Evolutionary conservation across 1,284 basidiomycete genomes (phyloP).

Genomic region (Spongispora temasekensis): DNA sequence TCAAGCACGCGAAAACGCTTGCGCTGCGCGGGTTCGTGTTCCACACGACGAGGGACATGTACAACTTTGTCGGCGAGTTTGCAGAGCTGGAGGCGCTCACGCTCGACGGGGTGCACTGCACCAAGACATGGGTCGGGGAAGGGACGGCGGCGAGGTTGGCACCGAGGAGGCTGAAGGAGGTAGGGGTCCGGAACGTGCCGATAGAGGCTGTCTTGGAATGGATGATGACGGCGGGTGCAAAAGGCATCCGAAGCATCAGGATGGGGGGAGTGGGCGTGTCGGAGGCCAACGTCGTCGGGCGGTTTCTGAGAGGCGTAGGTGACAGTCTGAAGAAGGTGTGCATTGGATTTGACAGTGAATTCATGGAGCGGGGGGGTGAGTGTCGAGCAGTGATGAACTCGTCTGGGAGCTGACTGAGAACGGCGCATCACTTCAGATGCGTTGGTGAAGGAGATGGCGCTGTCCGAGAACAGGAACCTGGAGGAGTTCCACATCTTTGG

Average conservation of each 20-base stretch:
- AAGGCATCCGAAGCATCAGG: conserved; percentile 26
- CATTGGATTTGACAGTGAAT: conserved; percentile 35
- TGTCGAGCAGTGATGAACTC: not conserved
- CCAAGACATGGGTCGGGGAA: conserved; percentile 15
- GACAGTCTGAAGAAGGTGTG: conserved; percentile 26
- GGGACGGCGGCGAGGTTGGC: conserved; percentile 15
- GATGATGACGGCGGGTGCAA: conserved; percentile 25
- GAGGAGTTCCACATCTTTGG: conserved; percentile 37
- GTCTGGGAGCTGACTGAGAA: conserved; percentile 8
- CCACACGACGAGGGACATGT: conserved; percentile 31
- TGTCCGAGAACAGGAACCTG: conserved; percentile 24
- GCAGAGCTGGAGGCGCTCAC: conserved; percentile 28
- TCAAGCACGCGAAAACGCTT: conserved; percentile 24
- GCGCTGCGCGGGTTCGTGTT: conserved; percentile 30
- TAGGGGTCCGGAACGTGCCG: conserved; percentile 26
- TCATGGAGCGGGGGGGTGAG: conserved; percentile 34
- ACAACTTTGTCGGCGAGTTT: conserved; percentile 30
- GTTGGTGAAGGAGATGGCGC: conserved; percentile 31
- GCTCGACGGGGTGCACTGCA: conserved; percentile 32
- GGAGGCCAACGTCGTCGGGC: conserved; percentile 30
- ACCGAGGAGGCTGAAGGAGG: conserved; percentile 23
- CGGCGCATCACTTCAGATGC: conserved; percentile 24
- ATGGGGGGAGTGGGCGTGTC: conserved; percentile 29
- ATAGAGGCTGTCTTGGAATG: conserved; percentile 30
- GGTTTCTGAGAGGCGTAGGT: conserved; percentile 24